Base-by-base conservation (phyloP, 1,139 yeast species). In the Scheffersomyces quercinus region DNA sequence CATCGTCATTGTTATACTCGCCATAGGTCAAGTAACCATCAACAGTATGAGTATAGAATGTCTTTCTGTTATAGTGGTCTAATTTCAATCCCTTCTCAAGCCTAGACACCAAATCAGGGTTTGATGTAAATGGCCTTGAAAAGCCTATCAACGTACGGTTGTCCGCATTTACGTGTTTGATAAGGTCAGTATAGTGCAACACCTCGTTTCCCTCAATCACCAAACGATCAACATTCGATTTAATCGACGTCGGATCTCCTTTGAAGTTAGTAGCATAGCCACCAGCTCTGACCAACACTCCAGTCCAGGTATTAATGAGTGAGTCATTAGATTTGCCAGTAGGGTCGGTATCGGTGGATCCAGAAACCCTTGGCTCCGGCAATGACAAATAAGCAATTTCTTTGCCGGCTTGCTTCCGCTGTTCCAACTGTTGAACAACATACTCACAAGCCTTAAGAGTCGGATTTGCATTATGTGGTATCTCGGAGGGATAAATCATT, bases 91-190 rank as follows among this genome's bases (percentile, higher is more conserved):
- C 69, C 37, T 67, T 50, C 46, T 65, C 63, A 41, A 77, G 53
- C 45, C 77, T 63, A 15, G 60, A 54, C 11, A 70, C 66, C 29
- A 78, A 56, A 51, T 77, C 82, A 1, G 83, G 82, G 52, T 76
- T 79, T 16, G 81, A 57, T 33, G 75, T 74, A 51, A 65, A 77
- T 42, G 60, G 61, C 43, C 82, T 63, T 30, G 81, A 79, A 46
- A 70, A 62, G 1, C 71, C 79, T 40, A 74, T 59, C 42, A 74
- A 45, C 1, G 76, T 66, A 38, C 67, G 56, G 37, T 65, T 63
- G 44, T 71, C 54, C 10, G 9, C 24, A 5, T 31, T 33, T 7
- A 50, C 51, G 38, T 57, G 58, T 7, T 46, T 28, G 7, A 41
- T 39, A n/a, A 54, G 44, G 13, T 45, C 38, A 3, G 38, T 34